These are phyloP conservation scores for Ophiostoma ips DNA, from an alignment of 2,329 filamentous ascomycete species.

Conservation along the genomic window DNA sequence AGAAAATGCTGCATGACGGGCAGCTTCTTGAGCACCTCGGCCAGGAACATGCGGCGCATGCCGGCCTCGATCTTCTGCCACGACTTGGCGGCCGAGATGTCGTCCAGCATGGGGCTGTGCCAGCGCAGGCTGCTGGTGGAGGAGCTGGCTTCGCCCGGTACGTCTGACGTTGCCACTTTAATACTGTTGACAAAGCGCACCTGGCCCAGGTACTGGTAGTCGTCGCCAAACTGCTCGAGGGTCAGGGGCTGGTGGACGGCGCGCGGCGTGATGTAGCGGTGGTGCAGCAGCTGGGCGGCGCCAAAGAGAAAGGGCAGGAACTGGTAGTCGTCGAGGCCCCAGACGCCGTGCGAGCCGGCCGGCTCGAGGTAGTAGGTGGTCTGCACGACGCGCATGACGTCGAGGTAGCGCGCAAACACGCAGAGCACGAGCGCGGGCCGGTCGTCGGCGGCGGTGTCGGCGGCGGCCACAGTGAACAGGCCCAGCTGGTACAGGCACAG, in stretches of 20 bases:
- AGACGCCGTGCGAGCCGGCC: slow-evolving; percentile 91
- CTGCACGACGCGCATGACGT: slow-evolving; percentile 77
- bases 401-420: slow-evolving; percentile 71
- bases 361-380: slow-evolving; percentile 93
- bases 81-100: slow-evolving; percentile 78
- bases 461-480: slow-evolving; percentile 32
- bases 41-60: slow-evolving; percentile 94
- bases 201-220: slow-evolving; percentile 86
- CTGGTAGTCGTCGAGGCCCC: slow-evolving; percentile 95
- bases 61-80: slow-evolving; percentile 90
- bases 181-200: slow-evolving; percentile 90
- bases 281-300: slow-evolving; percentile 74
- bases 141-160: not conserved
- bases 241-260: slow-evolving; percentile 79
- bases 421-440: slow-evolving; percentile 63
- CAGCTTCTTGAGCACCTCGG: slow-evolving; percentile 81
- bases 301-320: slow-evolving; percentile 94
- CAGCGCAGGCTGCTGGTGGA: slow-evolving; percentile 81
- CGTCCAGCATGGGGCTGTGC: slow-evolving; percentile 97
- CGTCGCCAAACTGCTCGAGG: slow-evolving; percentile 69
- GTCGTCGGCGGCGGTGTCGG: slow-evolving; percentile 29
- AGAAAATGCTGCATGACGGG: slow-evolving; percentile 98
- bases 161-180: slow-evolving; percentile 34
- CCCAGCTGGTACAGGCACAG: slow-evolving; percentile 78
- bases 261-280: slow-evolving; percentile 64